Percentiles rank a stretch among this genome's conserved stretches.
phyloP scores from a whole-genome alignment of 2,329 filamentous ascomycete genomes.

The Penicillium sp. region DNA sequence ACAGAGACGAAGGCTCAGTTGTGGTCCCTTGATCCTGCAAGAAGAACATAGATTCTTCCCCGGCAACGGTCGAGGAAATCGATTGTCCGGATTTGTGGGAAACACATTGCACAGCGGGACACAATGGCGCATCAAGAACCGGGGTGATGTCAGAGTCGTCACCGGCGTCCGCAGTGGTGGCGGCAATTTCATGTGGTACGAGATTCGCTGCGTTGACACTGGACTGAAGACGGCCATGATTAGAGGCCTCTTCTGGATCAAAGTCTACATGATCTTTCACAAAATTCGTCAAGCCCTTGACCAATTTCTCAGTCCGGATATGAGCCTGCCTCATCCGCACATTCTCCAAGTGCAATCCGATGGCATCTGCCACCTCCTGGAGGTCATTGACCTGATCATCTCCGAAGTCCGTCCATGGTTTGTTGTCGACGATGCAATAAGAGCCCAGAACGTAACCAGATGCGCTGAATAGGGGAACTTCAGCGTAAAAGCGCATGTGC shows the following conservation, averaged over 20 bases:
- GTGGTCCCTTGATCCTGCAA: neutral
- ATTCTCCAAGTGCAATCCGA: conserved; percentile 60
- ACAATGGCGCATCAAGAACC: neutral
- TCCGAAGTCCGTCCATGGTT: conserved; percentile 47
- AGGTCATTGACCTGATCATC: conserved; percentile 44
- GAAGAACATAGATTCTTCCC: neutral
- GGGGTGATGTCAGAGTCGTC: neutral
- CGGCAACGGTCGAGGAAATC: neutral
- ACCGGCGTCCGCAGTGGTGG: neutral
- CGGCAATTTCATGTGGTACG: neutral
- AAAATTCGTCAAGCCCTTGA: conserved; percentile 52
- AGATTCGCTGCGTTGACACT: conserved; percentile 1
- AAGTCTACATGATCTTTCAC: conserved; percentile 40
- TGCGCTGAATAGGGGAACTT: conserved; percentile 57
- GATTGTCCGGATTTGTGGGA: neutral
- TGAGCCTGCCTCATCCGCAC: conserved; percentile 54
- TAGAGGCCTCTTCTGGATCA: conserved; percentile 16
- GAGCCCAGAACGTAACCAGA: conserved; percentile 56
- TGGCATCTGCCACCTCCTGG: conserved; percentile 54
- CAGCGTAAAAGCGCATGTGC: conserved; percentile 51
- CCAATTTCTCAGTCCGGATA: conserved; percentile 55
- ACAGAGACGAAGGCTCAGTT: neutral
- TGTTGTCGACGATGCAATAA: conserved; percentile 58
- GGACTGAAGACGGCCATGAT: neutral
- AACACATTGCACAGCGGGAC: neutral